Evolutionary conservation across 257 asterid species (phyloP), one percentile per base, ranked within the genome.

Genomic region (Lycium barbarum): DNA sequence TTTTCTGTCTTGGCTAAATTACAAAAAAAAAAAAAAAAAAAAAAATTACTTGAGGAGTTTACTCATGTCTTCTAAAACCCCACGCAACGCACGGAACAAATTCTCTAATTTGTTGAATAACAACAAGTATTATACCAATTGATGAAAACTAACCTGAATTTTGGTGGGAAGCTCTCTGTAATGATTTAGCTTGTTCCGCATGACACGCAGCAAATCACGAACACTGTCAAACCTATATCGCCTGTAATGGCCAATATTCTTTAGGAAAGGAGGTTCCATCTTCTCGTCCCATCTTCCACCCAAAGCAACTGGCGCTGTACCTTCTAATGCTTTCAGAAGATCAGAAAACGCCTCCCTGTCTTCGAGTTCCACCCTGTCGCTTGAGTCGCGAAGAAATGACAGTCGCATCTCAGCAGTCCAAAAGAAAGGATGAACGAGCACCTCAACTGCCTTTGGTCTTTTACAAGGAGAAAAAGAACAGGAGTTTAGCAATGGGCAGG

Each of bases 281-380:
- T 93, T 96, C 86, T 92, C 98, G 67, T 93, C 87, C 99, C 99
- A 96, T 84, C 88, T 96, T 81, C 90, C 92, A 76, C 97, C 95
- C 89, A 96, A 86, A 67, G 98, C 95, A 80, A 90, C 43, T 15
- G 91, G 89, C 53, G 91, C 95, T 85, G 88, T 89, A 87, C 91
- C 92, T 91, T 96, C 99, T 83, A 96, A 63, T 73, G 95, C 91
- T 81, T 89, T 90, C 90, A 93, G 89, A 70, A 95, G 91, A 88
- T 80, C 91, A 49, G 97, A 93, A 80, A 68, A 84, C 33, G 84
- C 72, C 84, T 89, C 97, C 88, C 98, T 90, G 76, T 95, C 97
- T 90, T 96, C 98, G 85, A 93, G 86, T 89, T 96, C 99, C 87
- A 95, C 93, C 86, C 98, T 89, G 90, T 96, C 99, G 84, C 99